A percentile compares a stretch with the other conserved stretches of the same genome.
Conservation (phyloP, 2,329 filamentous ascomycete genomes). For the Fusarium metavorans region DNA sequence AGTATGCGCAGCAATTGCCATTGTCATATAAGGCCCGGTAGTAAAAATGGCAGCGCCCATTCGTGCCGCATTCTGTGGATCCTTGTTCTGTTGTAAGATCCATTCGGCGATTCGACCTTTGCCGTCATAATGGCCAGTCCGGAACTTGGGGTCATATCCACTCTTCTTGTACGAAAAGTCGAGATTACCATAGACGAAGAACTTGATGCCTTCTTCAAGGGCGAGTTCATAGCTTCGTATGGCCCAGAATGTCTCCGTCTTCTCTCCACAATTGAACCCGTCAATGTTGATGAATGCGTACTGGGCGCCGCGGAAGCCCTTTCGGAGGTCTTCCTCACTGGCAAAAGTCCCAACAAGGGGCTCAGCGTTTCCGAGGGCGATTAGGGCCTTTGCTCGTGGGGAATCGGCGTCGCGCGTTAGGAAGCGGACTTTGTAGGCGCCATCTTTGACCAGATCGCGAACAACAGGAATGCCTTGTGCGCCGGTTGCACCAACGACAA, state of each 20-base stretch:
- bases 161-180: slow-evolving; percentile 62
- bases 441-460: not conserved
- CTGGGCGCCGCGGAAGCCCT: not conserved
- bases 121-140: slow-evolving; percentile 62
- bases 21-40: slow-evolving; percentile 21
- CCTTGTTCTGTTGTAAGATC: slow-evolving; percentile 53
- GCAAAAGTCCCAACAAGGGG: not conserved
- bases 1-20: not conserved
- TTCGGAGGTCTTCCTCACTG: not conserved
- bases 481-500: not conserved
- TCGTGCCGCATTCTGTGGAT: not conserved
- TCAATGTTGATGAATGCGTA: not conserved
- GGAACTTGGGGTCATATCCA: slow-evolving; percentile 59
- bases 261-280: slow-evolving; percentile 11
- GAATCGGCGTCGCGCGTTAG: not conserved
- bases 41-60: slow-evolving; percentile 17
- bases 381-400: not conserved
- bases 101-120: slow-evolving; percentile 60
- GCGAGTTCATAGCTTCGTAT: slow-evolving; percentile 14
- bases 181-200: slow-evolving; percentile 62
- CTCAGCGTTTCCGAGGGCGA: not conserved
- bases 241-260: slow-evolving; percentile 24
- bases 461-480: not conserved
- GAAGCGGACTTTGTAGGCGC: not conserved
- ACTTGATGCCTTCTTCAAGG: slow-evolving; percentile 43